Percentiles rank a stretch among this genome's conserved stretches.
phyloP scores from a whole-genome alignment of 768 basidiomycete species.

The Heimioporus sp. region DNA sequence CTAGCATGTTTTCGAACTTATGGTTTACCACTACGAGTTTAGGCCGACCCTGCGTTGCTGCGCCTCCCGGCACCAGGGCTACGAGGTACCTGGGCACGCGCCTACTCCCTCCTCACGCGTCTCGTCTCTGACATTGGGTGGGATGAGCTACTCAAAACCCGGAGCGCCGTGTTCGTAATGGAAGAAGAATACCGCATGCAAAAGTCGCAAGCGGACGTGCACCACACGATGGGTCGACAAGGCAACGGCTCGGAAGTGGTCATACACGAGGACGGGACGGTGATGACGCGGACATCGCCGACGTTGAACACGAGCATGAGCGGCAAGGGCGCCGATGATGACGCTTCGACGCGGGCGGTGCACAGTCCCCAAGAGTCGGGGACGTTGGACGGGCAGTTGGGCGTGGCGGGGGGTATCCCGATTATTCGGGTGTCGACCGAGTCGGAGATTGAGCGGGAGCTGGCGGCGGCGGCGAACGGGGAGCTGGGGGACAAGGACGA shows the following conservation, averaged over 20 bases:
- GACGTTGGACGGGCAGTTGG: constrained; percentile 26
- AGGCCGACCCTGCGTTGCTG: constrained; percentile 91
- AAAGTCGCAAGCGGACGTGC: constrained; percentile 77
- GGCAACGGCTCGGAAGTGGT: constrained; percentile 32
- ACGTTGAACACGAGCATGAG: no score
- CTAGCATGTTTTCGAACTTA: not conserved
- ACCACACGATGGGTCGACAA: constrained; percentile 25
- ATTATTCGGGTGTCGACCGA: constrained; percentile 80
- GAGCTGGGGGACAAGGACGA: constrained; percentile 13
- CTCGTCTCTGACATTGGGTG: constrained; percentile 95
- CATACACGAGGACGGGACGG: constrained; percentile 65
- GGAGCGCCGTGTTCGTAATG: constrained; percentile 97
- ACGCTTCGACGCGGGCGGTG: constrained; percentile 69
- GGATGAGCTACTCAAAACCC: constrained; percentile 96
- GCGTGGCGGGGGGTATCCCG: constrained; percentile 39
- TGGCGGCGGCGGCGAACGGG: constrained; percentile 26
- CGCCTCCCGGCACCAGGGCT: constrained; percentile 95
- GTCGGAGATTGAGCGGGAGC: constrained; percentile 51
- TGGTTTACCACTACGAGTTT: constrained; percentile 1
- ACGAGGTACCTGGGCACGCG: constrained; percentile 93
- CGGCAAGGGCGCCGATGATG: constrained; percentile 46
- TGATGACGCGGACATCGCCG: constrained; percentile 15
- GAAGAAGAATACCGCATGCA: constrained; percentile 99
- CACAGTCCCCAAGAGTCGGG: constrained; percentile 29
- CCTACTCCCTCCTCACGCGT: constrained; percentile 85